Base-by-base conservation (phyloP, 1,139 yeast genomes). In the Candida gigantensis region DNA sequence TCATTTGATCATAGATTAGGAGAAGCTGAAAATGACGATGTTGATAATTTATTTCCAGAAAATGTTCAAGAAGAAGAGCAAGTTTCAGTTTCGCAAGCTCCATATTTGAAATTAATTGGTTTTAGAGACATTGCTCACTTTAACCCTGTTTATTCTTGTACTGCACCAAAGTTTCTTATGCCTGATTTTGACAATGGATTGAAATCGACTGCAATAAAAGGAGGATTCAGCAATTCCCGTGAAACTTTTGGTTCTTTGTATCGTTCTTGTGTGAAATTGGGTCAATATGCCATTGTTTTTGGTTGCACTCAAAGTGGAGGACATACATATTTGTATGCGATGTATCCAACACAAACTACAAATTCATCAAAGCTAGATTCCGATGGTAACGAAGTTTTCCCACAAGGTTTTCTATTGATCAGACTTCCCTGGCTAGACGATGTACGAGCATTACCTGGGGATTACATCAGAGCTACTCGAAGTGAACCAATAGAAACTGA, bases 181-280 rank as follows among this genome's bases (percentile, higher is more conserved):
- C 77, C 75, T 1, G 72, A 70, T 25, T 36, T 58, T 30, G 46
- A 47, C 18, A 57, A 70, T 42, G 75, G 74, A 1, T 30, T 58
- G 19, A 51, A 42, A 16, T 42, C 59, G 3, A 33, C 52, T 3
- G 43, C 55, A 1, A 39, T 47, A n/a, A 47, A 45, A 3, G 60
- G 63, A 3, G 74, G 74, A 0, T 77, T 66, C 44, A 60, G 69
- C 13, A 85, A 90, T 12, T 86, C 96, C 0, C 66, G 72, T 15
- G 62, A 77, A 24, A 82, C 94, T 0, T 77, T 89, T 52, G 70
- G 85, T 1, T 73, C 90, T 0, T 62, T 92, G 6, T 85, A 79
- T 52, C 79, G 77, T 36, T 72, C 83, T 2, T 64, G 94, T 59
- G 53, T 65, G 3, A 68, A 68, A 35, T 65, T 74, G 34, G 51